A percentile compares a stretch with the other conserved stretches of the same genome.
phyloP scores from a whole-genome alignment of 345 rosid genomes.

The Aquilaria yunnanensis region DNA sequence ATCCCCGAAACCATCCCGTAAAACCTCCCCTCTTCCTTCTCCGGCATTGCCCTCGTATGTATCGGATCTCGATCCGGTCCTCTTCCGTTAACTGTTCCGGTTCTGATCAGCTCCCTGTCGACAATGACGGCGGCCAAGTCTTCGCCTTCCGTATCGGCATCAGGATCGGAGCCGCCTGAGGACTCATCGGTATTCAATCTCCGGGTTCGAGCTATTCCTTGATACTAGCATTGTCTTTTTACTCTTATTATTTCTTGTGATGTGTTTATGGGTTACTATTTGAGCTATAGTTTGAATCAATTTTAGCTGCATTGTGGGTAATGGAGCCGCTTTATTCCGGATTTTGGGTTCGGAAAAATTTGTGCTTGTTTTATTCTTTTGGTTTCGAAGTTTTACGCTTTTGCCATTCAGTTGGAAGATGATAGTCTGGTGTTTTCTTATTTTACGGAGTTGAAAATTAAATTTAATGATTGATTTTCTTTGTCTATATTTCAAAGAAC shows the following conservation, averaged over 20 bases:
- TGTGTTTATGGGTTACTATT: neutral
- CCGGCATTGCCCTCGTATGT: slow-evolving; percentile 30
- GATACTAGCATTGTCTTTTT: neutral
- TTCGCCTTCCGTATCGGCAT: slow-evolving; percentile 50
- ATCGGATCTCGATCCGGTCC: slow-evolving; percentile 35
- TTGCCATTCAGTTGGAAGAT: too few species aligned
- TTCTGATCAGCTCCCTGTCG: slow-evolving; percentile 21
- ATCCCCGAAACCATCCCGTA: slow-evolving; percentile 4
- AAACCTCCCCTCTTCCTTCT: neutral
- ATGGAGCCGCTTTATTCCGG: neutral
- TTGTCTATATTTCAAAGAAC: too few species aligned
- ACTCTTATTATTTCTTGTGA: neutral
- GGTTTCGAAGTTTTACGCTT: neutral
- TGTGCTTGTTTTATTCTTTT: neutral
- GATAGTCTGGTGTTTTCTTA: too few species aligned
- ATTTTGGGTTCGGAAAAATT: neutral
- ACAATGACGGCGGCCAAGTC: slow-evolving; percentile 67
- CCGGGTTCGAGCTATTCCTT: slow-evolving; percentile 4
- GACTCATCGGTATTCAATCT: slow-evolving; percentile 31
- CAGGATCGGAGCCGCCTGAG: slow-evolving; percentile 52
- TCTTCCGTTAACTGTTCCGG: slow-evolving; percentile 23
- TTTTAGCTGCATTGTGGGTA: slow-evolving; percentile 11
- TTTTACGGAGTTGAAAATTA: too few species aligned
- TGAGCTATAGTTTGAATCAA: neutral
- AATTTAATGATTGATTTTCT: too few species aligned